Conservation (phyloP, 2,329 filamentous ascomycete genomes). For the Trichoderma afroharzianum region DNA sequence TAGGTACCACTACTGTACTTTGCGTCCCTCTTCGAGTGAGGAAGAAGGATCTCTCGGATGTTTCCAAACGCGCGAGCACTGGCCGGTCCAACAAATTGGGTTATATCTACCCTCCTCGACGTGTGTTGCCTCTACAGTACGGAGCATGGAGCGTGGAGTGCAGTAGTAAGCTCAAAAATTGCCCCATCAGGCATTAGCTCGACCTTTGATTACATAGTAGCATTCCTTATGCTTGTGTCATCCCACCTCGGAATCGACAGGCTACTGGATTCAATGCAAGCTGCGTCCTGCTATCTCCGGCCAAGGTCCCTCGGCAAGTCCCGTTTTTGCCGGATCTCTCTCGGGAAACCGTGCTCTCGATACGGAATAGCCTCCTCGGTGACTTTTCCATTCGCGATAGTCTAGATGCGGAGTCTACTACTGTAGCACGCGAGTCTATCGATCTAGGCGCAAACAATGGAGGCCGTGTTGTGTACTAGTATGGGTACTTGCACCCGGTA, state of each 20-base stretch:
- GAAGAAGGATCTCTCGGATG: neutral
- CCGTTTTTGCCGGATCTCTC: neutral
- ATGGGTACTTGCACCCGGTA: neutral
- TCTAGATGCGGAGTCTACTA: neutral
- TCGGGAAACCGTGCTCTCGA: neutral
- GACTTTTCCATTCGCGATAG: neutral
- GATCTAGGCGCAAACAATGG: neutral
- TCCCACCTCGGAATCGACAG: neutral
- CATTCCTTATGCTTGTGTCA: neutral
- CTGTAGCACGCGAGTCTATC: neutral
- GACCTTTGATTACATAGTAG: neutral
- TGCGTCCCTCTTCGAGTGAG: neutral
- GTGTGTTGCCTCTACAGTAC: neutral
- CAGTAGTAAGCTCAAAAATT: neutral
- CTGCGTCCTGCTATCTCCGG: neutral
- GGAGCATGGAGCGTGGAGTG: neutral
- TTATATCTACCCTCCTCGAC: neutral
- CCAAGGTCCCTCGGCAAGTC: neutral
- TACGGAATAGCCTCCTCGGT: neutral
- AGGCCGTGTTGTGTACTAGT: neutral
- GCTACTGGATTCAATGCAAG: neutral
- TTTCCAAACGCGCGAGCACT: neutral
- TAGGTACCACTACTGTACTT: neutral
- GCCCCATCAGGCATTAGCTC: neutral
- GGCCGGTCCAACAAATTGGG: neutral